Base-by-base conservation (phyloP, 1,139 yeast genomes). In the Hemisphaericaspora xylofermentans region DNA sequence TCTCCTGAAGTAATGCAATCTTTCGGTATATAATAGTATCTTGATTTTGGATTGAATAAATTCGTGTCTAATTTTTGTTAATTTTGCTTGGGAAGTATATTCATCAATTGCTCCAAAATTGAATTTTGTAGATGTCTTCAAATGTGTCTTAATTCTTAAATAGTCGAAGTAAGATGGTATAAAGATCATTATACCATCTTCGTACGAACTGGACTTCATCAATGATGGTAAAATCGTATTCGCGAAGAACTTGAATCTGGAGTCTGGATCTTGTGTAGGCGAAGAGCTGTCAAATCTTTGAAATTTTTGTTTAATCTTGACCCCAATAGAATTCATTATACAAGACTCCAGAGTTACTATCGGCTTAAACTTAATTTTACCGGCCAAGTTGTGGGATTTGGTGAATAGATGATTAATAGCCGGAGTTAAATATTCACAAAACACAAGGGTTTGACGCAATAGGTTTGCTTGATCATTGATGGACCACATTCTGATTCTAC, bases 401-500 rank as follows among this genome's bases (percentile, higher is more conserved):
- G 81, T 71, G 33, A 85, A 59, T 38, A 85, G 56, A 42, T 82
- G 80, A 56, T 84, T 88, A 54, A 91, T 78, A 51, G 81, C 88
- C 2, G 98, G 98, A 1, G 97, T 86, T 10, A 74, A 53, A 56
- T 75, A 88, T 53, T 83, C 88, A 10, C 88, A 68, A 50, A 93
- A 82, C 4, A 87, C 71, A 54, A 94, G 64, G 0, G 87, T 80
- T 63, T 93, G 99, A 30, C 97, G 78, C 45, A 91, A 71, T 38
- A 70, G 69, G 45, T 69, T 73, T n/a, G 88, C 83, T 52, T 87
- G 83, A 48, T 88, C 95, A 55, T 93, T 91, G 48, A 93, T 81
- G 33, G 84, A 82, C 95, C 96, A 91, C 84, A 87, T 84, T 52
- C 97, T 74, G 34, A 93, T 83, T 53, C 99, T 76, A 42, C 94